Evolutionary conservation across 306 rosid genomes (phyloP).

Genomic region (Prunus padus): DNA sequence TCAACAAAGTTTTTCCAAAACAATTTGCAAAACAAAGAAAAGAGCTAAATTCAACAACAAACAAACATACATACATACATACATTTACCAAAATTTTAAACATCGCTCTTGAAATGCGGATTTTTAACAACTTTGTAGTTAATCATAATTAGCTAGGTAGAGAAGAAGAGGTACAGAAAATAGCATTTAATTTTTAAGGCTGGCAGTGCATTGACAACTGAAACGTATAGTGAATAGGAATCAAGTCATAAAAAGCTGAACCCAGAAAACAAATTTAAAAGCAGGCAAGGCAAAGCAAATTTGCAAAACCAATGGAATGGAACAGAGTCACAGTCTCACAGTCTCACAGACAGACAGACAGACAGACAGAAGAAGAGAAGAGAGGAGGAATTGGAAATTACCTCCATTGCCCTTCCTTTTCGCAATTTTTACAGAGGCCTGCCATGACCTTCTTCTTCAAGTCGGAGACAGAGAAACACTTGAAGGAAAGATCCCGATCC

Average conservation of each 20-base stretch:
- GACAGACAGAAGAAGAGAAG: neutral
- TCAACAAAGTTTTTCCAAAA: neutral
- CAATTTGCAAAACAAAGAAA: neutral
- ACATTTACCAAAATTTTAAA: neutral
- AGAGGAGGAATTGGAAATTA: conserved; percentile 1
- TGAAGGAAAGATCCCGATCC: conserved; percentile 61
- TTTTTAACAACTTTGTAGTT: too few relatives aligned
- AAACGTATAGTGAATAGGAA: conserved; percentile 7
- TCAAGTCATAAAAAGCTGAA: conserved; percentile 30
- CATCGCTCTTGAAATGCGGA: too few relatives aligned
- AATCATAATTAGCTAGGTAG: too few relatives aligned
- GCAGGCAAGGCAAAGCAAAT: neutral
- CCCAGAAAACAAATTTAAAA: conserved; percentile 10
- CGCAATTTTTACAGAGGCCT: conserved; percentile 68
- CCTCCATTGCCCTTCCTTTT: conserved; percentile 98
- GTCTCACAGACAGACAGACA: too few relatives aligned
- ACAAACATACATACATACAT: too few relatives aligned
- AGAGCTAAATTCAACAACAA: too few relatives aligned
- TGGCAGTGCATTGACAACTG: neutral
- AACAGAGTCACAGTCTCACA: too few relatives aligned
- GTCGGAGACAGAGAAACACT: conserved; percentile 94
- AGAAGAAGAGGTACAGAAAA: too few relatives aligned
- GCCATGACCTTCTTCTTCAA: conserved; percentile 93
- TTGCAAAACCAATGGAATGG: conserved; percentile 29
- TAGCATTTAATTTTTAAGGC: too few relatives aligned